Evolutionary conservation across 2,329 filamentous ascomycete genomes (phyloP).

Genomic region (Lachnellula subtilissima): DNA sequence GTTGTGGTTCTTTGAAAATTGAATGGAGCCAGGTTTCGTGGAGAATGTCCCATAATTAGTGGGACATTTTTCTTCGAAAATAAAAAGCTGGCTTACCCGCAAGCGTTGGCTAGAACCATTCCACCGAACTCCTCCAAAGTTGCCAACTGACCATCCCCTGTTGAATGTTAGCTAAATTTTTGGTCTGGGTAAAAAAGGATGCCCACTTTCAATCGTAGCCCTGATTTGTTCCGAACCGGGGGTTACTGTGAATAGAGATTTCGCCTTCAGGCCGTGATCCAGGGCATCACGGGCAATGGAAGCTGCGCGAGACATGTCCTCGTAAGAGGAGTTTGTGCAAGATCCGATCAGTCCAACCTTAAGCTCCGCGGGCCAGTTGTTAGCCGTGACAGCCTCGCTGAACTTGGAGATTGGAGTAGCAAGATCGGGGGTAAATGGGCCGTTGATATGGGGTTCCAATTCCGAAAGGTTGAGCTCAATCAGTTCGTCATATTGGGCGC

Average conservation of each 20-base stretch:
- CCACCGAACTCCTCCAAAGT: conserved; percentile 97
- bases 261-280: conserved; percentile 88
- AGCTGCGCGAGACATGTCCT: conserved; percentile 90
- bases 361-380: conserved; percentile 93
- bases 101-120: conserved; percentile 91
- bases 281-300: conserved; percentile 89
- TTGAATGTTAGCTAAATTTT: conserved; percentile 39
- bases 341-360: conserved; percentile 97
- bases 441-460: conserved; percentile 97
- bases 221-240: conserved; percentile 97
- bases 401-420: conserved; percentile 98
- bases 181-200: not conserved
- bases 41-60: too few relatives aligned
- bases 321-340: conserved; percentile 86
- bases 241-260: conserved; percentile 89
- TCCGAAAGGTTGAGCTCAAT: conserved; percentile 94
- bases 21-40: too few relatives aligned
- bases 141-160: conserved; percentile 79
- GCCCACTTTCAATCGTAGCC: conserved; percentile 63
- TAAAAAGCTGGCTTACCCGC: conserved; percentile 45
- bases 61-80: not conserved
- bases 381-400: conserved; percentile 86
- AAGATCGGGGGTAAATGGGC: conserved; percentile 96
- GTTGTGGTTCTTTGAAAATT: too few relatives aligned
- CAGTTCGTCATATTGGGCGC: conserved; percentile 90